Percentiles rank a stretch among this genome's conserved stretches.
These are phyloP conservation scores for Astrephomene gubernaculifera DNA, from an alignment of 139 green algal species.

Conservation along the genomic window DNA sequence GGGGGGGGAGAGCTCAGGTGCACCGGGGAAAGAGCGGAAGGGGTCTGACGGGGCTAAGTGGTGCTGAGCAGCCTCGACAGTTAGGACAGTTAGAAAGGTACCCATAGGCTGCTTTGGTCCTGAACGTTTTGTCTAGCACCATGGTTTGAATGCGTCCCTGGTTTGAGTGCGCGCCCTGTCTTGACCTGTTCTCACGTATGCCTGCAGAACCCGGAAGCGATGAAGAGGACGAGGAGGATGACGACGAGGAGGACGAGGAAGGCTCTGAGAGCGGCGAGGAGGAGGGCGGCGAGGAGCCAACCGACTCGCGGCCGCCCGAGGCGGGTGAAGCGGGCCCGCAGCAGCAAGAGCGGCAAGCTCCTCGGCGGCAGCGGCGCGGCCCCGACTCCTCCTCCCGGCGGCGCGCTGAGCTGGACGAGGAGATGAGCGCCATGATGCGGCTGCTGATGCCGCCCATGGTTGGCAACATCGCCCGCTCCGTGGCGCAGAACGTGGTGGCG, in stretches of 20 bases:
- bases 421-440: constrained; percentile 12
- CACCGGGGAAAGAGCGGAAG: too few species aligned
- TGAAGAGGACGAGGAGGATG: neutral
- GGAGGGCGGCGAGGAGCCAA: neutral
- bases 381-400: neutral
- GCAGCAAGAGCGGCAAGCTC: neutral
- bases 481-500: constrained; percentile 25
- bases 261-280: neutral
- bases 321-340: neutral
- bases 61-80: too few species aligned
- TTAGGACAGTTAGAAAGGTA: too few species aligned
- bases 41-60: too few species aligned
- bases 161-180: too few species aligned
- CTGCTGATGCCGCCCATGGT: constrained; percentile 18
- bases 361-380: neutral
- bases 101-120: too few species aligned
- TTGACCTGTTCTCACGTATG: too few species aligned
- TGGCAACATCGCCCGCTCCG: neutral
- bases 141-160: too few species aligned
- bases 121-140: too few species aligned
- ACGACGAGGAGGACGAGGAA: neutral
- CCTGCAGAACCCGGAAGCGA: neutral
- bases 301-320: too few species aligned
- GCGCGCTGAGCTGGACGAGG: neutral
- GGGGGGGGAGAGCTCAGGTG: too few species aligned